These are phyloP conservation scores for Mitragyna speciosa DNA, from an alignment of 257 asterid species.

Conservation along the genomic window DNA sequence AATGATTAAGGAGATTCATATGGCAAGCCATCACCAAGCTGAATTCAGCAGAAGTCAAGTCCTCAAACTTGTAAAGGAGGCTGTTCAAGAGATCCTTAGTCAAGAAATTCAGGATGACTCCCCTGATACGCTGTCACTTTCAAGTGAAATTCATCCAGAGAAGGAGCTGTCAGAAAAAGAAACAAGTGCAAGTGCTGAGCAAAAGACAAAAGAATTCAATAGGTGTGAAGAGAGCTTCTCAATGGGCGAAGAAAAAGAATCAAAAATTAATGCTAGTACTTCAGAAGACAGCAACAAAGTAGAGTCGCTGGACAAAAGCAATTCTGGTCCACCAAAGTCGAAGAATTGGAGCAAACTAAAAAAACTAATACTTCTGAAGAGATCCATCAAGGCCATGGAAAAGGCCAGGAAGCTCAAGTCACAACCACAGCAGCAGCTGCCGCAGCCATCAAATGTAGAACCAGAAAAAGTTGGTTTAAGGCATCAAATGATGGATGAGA, in stretches of 20 bases:
- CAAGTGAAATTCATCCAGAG: slow-evolving; percentile 43
- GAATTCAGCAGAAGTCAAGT: slow-evolving; percentile 70
- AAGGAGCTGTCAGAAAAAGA: slow-evolving; percentile 36
- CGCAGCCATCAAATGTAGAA: slow-evolving; percentile 28
- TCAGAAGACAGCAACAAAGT: slow-evolving; percentile 10
- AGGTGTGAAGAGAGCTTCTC: slow-evolving; percentile 3
- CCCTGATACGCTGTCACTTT: slow-evolving; percentile 46
- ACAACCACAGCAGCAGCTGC: slow-evolving; percentile 23
- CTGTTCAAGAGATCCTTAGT: slow-evolving; percentile 79
- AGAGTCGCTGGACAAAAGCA: slow-evolving; percentile 20
- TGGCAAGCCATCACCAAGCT: slow-evolving; percentile 23
- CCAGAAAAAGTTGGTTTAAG: slow-evolving; percentile 59
- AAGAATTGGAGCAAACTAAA: slow-evolving; percentile 88
- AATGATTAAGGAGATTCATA: slow-evolving; percentile 13
- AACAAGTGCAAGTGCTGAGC: slow-evolving; percentile 15
- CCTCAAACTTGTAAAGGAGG: slow-evolving; percentile 77
- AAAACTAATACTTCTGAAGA: slow-evolving; percentile 60
- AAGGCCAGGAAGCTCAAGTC: slow-evolving; percentile 47
- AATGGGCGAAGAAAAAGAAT: slow-evolving; percentile 18
- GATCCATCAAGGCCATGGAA: slow-evolving; percentile 76
- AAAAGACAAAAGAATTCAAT: slow-evolving; percentile 12
- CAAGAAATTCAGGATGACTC: slow-evolving; percentile 59
- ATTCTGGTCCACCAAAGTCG: slow-evolving; percentile 32
- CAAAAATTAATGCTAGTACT: neutral
- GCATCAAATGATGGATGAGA: slow-evolving; percentile 68